A percentile compares a stretch with the other conserved stretches of the same genome.
These are phyloP conservation scores for Penicillium lagena DNA, from an alignment of 495 filamentous ascomycete genomes.

Conservation along the genomic window DNA sequence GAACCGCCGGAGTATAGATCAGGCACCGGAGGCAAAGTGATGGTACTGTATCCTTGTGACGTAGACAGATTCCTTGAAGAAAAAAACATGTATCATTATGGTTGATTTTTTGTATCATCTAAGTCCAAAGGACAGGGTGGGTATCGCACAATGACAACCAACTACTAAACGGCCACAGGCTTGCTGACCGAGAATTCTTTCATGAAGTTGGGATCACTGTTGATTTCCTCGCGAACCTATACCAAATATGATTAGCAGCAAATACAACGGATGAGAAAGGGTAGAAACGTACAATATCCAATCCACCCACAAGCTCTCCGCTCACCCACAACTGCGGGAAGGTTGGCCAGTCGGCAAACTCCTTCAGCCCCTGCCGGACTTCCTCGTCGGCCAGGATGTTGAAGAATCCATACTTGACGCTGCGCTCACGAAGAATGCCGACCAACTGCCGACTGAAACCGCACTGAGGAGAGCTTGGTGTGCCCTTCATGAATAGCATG, in stretches of 20 bases:
- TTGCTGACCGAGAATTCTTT: slow-evolving; percentile 52
- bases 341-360: slow-evolving; percentile 94
- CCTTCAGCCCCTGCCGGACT: slow-evolving; percentile 91
- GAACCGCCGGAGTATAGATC: too few relatives aligned
- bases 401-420: slow-evolving; percentile 96
- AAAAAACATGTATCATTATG: slow-evolving; percentile 18
- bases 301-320: slow-evolving; percentile 80
- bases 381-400: slow-evolving; percentile 98
- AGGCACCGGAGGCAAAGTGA: too few relatives aligned
- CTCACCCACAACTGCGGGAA: slow-evolving; percentile 85
- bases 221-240: slow-evolving; percentile 73
- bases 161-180: slow-evolving; percentile 9
- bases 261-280: background rate
- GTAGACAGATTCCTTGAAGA: slow-evolving; percentile 1
- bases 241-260: slow-evolving; percentile 14
- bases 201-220: slow-evolving; percentile 71
- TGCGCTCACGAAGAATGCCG: slow-evolving; percentile 72
- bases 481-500: slow-evolving; percentile 87
- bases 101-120: slow-evolving; percentile 7
- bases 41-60: background rate
- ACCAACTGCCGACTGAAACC: slow-evolving; percentile 92
- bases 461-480: slow-evolving; percentile 85
- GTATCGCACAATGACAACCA: slow-evolving; percentile 14
- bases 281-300: slow-evolving; percentile 80
- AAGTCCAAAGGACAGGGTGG: slow-evolving; percentile 9